Conservation (phyloP, 2,329 filamentous ascomycete genomes). For the Leptographium radiaticola region DNA sequence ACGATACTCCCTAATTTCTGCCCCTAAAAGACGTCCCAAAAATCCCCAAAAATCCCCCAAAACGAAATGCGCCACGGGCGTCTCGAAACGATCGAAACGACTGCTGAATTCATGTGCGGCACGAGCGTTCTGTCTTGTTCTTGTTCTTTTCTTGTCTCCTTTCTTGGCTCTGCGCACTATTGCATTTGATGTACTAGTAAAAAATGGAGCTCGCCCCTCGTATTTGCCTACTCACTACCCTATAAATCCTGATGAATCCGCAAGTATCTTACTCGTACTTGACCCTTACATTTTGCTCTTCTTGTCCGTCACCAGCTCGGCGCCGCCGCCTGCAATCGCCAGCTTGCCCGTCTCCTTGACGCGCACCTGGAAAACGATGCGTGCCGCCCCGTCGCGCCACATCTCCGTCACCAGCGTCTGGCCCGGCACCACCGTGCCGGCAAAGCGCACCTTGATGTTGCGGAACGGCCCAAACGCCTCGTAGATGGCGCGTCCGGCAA, state of each 20-base stretch:
- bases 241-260: not conserved
- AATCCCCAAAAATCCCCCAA: no score
- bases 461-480: slow-evolving; percentile 70
- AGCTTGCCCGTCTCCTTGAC: slow-evolving; percentile 90
- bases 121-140: not conserved
- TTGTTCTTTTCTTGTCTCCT: not conserved
- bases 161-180: not conserved
- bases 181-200: not conserved
- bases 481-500: slow-evolving; percentile 82
- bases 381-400: slow-evolving; percentile 65
- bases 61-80: not conserved
- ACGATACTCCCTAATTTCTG: no score
- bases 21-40: no score
- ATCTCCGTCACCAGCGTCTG: slow-evolving; percentile 89
- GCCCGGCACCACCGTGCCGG: slow-evolving; percentile 70
- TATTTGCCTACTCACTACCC: no score
- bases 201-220: not conserved
- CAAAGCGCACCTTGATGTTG: slow-evolving; percentile 89
- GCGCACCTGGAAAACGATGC: slow-evolving; percentile 69
- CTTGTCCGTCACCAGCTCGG: slow-evolving; percentile 42
- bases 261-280: not conserved
- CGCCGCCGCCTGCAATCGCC: slow-evolving; percentile 69
- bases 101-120: no score
- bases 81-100: not conserved
- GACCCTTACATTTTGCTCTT: slow-evolving; percentile 17